Base-by-base conservation (phyloP, 768 basidiomycete genomes). In the Bullera alba region DNA sequence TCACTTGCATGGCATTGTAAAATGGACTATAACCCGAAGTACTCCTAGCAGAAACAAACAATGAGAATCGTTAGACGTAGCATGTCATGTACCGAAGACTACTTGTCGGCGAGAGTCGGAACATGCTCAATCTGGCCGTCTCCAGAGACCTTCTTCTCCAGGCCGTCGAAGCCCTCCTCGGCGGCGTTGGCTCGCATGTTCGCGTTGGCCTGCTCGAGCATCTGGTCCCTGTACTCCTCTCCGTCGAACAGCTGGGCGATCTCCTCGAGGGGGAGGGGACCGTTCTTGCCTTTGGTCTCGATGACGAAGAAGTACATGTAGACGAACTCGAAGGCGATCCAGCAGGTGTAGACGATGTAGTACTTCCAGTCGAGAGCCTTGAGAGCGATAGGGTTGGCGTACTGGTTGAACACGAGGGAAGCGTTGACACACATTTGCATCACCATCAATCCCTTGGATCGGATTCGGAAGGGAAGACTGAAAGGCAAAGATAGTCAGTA, bases 381-480 rank as follows among this genome's bases (percentile, higher is more conserved):
- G 8, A 66, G 45, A 4, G 54, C 65, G 42, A 67, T 50, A 25
- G 61, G 54, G 46, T 67, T 67, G 52, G 56, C 51, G 51, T 57
- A 63, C 39, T 60, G 61, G 54, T 61, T 54, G 54, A 67, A 63
- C 19, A 67, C 55, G n/a, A 57, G 39, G 6, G 51, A 54, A 21
- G 39, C 27, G 46, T 56, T 57, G 56, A 61, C 56, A 25, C 32
- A 48, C 34, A 61, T 44, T 23, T 57, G 47, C 50, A 55, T 53
- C 34, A 65, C 45, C 49, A 60, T 54, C 26, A 63, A 30, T 36
- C 61, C 61, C 48, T 67, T 67, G 42, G 65, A 44, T 46, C 65
- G 51, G 42, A 65, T 42, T 3, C 51, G 34, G 57, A 55, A 65
- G 2, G 63, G 60, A 8, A 63, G 51, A 30, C 46, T 56, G 36